A percentile compares a stretch with the other conserved stretches of the same genome.
Evolutionary conservation across 495 filamentous ascomycete genomes (phyloP).

Genomic region (Penicillium macrosclerotiorum): DNA sequence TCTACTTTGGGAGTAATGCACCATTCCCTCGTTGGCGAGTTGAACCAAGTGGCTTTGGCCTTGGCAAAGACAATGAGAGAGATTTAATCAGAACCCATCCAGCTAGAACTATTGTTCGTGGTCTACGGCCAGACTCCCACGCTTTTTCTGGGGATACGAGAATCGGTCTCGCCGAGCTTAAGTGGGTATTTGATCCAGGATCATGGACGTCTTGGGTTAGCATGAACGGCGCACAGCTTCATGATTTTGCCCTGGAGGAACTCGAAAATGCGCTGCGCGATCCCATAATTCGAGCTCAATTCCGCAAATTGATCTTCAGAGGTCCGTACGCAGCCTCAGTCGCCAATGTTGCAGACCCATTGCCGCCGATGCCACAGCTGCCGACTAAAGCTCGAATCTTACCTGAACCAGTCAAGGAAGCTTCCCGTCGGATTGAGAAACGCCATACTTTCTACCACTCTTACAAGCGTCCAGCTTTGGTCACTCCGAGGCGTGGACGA

Average conservation of each 20-base stretch:
- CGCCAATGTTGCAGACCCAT: slow-evolving; percentile 19
- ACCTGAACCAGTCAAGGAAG: too few species aligned
- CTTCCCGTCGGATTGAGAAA: background rate
- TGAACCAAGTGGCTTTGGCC: background rate
- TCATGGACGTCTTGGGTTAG: slow-evolving; percentile 1
- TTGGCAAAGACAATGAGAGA: background rate
- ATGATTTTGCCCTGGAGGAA: background rate
- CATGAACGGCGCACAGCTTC: slow-evolving; percentile 5
- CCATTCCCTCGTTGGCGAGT: slow-evolving; percentile 19
- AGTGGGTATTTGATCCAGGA: slow-evolving; percentile 32
- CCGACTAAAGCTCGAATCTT: background rate
- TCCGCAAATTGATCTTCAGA: slow-evolving; percentile 9
- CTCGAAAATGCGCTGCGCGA: slow-evolving; percentile 9
- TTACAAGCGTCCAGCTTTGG: background rate
- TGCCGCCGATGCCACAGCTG: slow-evolving; percentile 16
- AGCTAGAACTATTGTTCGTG: slow-evolving; percentile 1
- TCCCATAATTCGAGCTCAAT: slow-evolving; percentile 9
- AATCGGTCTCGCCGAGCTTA: slow-evolving; percentile 11
- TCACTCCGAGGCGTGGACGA: background rate
- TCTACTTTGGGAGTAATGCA: slow-evolving; percentile 12
- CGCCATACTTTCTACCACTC: background rate
- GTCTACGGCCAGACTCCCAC: background rate
- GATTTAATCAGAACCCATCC: slow-evolving; percentile 9
- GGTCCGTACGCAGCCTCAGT: slow-evolving; percentile 4
- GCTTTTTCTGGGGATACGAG: slow-evolving; percentile 5